Evolutionary conservation across 1,284 basidiomycete species (phyloP), one percentile per base, ranked within the genome.

Genomic region (Tilletia caries): DNA sequence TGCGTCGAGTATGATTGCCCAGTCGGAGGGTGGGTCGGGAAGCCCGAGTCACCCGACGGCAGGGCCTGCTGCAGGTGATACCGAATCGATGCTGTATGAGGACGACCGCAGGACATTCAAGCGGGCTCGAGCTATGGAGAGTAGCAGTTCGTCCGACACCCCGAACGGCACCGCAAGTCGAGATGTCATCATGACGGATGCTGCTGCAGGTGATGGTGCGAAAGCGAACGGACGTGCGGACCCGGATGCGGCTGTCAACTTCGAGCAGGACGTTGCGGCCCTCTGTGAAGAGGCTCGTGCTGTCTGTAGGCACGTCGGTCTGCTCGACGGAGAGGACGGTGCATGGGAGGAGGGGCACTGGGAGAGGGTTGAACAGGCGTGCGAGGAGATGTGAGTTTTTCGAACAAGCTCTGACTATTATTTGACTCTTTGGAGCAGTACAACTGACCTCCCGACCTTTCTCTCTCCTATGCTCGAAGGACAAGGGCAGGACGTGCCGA

Each of bases 341-440:
- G n/a, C 37, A 18, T 29, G 50, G 1, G 73, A 77, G 13, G 70
- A 68, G 5, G 74, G 72, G 33, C 70, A 72, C 1, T 88, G 88
- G 0, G 88, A 90, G 34, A 88, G 88, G 66, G 85, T 92, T 54
- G 85, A 86, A 18, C 85, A 89, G 44, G 88, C 89, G 27, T 85
- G 91, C 12, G 89, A 89, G 64, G 95, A 98, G 83, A 84, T 95
- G 92, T 96, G 82, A 80, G 89, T 86, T 4, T 20, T 67, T 20
- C n/a, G n/a, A 25, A n/a, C 13, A 20, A 67, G 33, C n/a, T n/a
- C n/a, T n/a, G n/a, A n/a, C n/a, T n/a, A n/a, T n/a, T n/a, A n/a
- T n/a, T n/a, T n/a, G n/a, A 20, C 37, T 67, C 65, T 48, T 54
- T 20, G n/a, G n/a, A n/a, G n/a, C n/a, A n/a, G n/a, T n/a, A n/a